Conservation (phyloP, 108 stramenopile species). For the Phaeodactylum tricornutum region DNA sequence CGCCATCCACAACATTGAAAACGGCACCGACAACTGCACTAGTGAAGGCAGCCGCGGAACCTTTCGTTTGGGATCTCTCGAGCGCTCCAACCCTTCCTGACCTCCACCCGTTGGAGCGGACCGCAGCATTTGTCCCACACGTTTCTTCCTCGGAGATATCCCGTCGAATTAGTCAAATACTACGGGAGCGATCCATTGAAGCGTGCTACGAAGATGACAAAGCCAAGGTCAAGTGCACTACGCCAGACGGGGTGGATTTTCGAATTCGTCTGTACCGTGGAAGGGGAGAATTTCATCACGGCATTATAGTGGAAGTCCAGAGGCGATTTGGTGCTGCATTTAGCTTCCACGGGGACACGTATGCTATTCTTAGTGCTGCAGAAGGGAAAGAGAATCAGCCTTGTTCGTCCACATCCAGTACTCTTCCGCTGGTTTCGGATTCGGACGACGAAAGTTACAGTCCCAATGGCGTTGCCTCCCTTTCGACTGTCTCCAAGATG, state of each 20-base stretch:
- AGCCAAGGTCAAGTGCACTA: slow-evolving; percentile 48
- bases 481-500: slow-evolving; percentile 36
- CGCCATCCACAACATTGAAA: no score
- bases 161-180: slow-evolving; percentile 34
- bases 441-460: slow-evolving; percentile 21
- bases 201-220: slow-evolving; percentile 39
- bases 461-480: slow-evolving; percentile 17
- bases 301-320: slow-evolving; percentile 70
- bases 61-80: slow-evolving; percentile 10
- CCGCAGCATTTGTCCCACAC: slow-evolving; percentile 41
- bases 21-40: background rate
- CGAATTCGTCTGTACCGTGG: slow-evolving; percentile 57
- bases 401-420: background rate
- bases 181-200: slow-evolving; percentile 53
- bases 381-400: slow-evolving; percentile 21
- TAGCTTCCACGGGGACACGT: slow-evolving; percentile 32
- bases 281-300: slow-evolving; percentile 26
- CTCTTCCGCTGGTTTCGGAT: slow-evolving; percentile 36
- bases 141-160: slow-evolving; percentile 20
- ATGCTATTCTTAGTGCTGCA: slow-evolving; percentile 58
- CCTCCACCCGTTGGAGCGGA: slow-evolving; percentile 43
- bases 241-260: slow-evolving; percentile 48
- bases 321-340: slow-evolving; percentile 41
- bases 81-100: slow-evolving; percentile 35
- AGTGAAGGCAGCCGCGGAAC: background rate